Conservation (phyloP, 208 protist species). For the Leishmania martiniquensis region DNA sequence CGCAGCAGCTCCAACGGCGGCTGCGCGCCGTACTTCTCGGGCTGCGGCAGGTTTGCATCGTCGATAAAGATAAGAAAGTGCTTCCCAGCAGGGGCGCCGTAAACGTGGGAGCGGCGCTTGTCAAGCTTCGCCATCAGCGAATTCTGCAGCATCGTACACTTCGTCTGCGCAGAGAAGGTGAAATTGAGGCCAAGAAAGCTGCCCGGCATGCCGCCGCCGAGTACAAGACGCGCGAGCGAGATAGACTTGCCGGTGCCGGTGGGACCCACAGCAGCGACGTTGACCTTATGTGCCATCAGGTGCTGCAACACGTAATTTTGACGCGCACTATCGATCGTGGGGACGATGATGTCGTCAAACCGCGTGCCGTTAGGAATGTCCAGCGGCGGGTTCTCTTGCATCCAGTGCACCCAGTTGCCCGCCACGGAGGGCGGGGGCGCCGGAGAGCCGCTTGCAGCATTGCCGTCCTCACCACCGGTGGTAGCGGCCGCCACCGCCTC, state of each 20-base stretch:
- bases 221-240: constrained; percentile 79
- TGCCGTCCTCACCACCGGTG: not conserved
- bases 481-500: constrained; percentile 34
- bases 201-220: constrained; percentile 77
- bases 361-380: constrained; percentile 58
- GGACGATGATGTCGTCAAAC: constrained; percentile 94
- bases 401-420: constrained; percentile 71
- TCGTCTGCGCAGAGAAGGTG: constrained; percentile 94
- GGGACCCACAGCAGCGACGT: constrained; percentile 89
- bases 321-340: constrained; percentile 94
- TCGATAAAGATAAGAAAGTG: constrained; percentile 94
- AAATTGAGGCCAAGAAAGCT: constrained; percentile 87
- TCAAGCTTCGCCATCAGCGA: constrained; percentile 95
- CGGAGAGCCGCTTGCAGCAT: constrained; percentile 39
- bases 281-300: constrained; percentile 74
- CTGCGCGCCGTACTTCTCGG: constrained; percentile 94
- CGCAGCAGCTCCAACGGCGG: constrained; percentile 94
- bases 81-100: constrained; percentile 89
- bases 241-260: constrained; percentile 96
- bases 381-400: constrained; percentile 43
- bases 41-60: constrained; percentile 92
- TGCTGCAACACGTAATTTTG: constrained; percentile 90
- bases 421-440: constrained; percentile 3
- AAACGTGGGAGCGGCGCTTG: constrained; percentile 93
- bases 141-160: constrained; percentile 87